These are phyloP conservation scores for Brassica rapa DNA, from an alignment of 345 rosid species.

Conservation along the genomic window DNA sequence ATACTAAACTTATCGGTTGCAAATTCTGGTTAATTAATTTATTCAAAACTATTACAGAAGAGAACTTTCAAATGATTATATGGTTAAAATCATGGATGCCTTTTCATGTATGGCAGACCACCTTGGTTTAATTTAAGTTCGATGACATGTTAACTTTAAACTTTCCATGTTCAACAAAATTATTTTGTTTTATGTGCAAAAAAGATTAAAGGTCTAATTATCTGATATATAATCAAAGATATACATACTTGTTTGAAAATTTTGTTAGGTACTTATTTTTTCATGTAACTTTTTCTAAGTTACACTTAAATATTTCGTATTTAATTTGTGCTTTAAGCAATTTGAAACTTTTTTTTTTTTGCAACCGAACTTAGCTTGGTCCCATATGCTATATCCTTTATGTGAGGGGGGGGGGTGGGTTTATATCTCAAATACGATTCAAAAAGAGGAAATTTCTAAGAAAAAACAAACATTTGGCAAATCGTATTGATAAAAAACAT, in stretches of 20 bases:
- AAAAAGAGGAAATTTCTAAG: neutral
- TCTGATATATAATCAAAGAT: neutral
- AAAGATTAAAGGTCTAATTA: slow-evolving; percentile 15
- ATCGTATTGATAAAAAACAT: neutral
- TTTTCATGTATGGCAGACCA: slow-evolving; percentile 40
- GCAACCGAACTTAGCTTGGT: neutral
- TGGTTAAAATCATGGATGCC: slow-evolving; percentile 19
- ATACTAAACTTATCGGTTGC: neutral
- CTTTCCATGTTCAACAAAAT: slow-evolving; percentile 25
- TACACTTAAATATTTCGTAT: neutral
- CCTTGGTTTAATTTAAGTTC: slow-evolving; percentile 26
- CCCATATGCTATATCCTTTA: neutral
- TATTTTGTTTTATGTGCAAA: slow-evolving; percentile 26
- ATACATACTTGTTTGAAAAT: slow-evolving; percentile 9
- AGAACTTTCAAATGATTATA: neutral
- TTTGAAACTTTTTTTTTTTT: neutral
- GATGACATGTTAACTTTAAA: slow-evolving; percentile 9
- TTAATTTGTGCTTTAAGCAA: neutral
- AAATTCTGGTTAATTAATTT: neutral
- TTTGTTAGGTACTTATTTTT: neutral
- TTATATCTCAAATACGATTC: neutral
- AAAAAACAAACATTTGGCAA: neutral
- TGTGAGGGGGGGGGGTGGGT: neutral
- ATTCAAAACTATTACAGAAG: neutral
- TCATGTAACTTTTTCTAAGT: neutral